Conservation (phyloP, 1,284 basidiomycete species). For the Sanghuangporus sanghuang region DNA sequence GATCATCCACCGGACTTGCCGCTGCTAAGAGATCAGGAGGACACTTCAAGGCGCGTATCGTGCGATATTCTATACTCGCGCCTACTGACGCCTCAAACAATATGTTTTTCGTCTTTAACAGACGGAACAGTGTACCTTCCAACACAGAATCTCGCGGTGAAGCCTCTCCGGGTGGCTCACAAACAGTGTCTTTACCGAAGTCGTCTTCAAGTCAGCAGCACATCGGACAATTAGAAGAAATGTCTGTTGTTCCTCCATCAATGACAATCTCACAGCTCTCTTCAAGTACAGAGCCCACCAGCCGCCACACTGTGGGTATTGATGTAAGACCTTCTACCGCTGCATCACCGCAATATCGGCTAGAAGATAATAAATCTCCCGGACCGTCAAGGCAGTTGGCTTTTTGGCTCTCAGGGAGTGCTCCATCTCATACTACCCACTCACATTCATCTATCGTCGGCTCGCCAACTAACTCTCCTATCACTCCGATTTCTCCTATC, state of each 20-base stretch:
- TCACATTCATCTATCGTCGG: neutral
- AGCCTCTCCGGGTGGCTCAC: neutral
- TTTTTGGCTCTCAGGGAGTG: neutral
- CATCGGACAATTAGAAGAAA: neutral
- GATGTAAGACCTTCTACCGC: too few relatives aligned
- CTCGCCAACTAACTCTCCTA: neutral
- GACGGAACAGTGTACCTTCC: too few relatives aligned
- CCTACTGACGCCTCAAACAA: too few relatives aligned
- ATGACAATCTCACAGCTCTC: too few relatives aligned
- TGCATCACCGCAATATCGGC: too few relatives aligned
- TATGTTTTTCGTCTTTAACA: too few relatives aligned
- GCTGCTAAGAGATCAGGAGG: neutral
- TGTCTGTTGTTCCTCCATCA: too few relatives aligned
- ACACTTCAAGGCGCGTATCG: too few relatives aligned
- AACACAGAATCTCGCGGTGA: neutral
- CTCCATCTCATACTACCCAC: neutral
- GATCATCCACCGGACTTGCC: neutral
- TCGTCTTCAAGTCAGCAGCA: neutral
- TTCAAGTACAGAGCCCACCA: too few relatives aligned
- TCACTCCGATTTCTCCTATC: neutral
- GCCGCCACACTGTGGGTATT: too few relatives aligned
- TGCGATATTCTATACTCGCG: too few relatives aligned
- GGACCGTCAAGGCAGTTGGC: neutral
- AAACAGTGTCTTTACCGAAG: neutral
- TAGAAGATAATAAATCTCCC: too few relatives aligned